A percentile compares a stretch with the other conserved stretches of the same genome.
phyloP scores from a whole-genome alignment of 768 basidiomycete genomes.

The Suillus subluteus region DNA sequence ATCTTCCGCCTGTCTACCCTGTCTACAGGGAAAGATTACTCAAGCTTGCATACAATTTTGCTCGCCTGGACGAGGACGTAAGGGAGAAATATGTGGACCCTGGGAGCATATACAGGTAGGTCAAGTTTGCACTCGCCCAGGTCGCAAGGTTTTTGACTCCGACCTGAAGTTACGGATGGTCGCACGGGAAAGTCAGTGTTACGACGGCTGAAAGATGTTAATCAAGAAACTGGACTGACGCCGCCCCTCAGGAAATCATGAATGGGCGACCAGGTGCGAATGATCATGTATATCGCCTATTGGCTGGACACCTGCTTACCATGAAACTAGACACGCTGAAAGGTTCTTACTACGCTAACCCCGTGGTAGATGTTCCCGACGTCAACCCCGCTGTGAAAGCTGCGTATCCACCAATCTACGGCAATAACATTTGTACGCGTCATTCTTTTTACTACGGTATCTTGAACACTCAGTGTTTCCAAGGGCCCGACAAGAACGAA shows the following conservation, averaged over 20 bases:
- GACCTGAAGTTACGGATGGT: constrained; percentile 86
- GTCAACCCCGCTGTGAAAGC: constrained; percentile 57
- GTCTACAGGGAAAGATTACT: constrained; percentile 72
- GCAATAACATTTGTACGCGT: constrained; percentile 80
- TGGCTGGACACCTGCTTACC: constrained; percentile 9
- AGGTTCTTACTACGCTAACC: constrained; percentile 91
- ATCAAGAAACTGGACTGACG: not conserved
- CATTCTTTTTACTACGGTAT: constrained; percentile 8
- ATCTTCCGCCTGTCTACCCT: constrained; percentile 72
- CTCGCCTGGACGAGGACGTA: constrained; percentile 61
- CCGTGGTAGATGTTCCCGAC: constrained; percentile 65
- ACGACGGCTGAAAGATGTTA: not conserved
- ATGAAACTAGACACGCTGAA: constrained; percentile 72
- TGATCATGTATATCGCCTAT: not conserved
- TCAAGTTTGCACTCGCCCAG: not conserved
- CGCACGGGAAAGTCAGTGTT: constrained; percentile 79
- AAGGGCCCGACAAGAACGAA: constrained; percentile 70
- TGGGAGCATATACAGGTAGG: constrained; percentile 74
- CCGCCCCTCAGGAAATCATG: constrained; percentile 78
- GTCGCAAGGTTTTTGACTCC: constrained; percentile 1
- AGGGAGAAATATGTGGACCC: constrained; percentile 80
- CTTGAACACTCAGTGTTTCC: not conserved
- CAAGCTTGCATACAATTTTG: constrained; percentile 75
- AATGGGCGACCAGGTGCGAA: constrained; percentile 80
- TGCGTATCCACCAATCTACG: constrained; percentile 83